These are phyloP conservation scores for Aureobasidium mangrovei DNA, from an alignment of 2,329 filamentous ascomycete genomes.

Conservation along the genomic window DNA sequence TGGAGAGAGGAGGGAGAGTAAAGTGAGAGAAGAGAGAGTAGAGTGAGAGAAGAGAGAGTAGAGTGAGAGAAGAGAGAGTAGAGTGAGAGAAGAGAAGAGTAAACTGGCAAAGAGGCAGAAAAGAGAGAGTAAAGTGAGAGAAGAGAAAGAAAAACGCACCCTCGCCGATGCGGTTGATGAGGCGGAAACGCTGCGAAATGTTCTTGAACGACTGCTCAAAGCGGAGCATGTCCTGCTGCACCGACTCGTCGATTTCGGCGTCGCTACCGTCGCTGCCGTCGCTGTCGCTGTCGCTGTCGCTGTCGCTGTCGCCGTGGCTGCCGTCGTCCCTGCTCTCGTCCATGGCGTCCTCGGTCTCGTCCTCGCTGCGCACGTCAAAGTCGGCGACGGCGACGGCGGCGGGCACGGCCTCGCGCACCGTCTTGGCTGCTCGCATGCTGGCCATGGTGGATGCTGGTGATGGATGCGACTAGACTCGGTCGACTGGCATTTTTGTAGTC, in stretches of 20 bases:
- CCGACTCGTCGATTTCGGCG: conserved; percentile 54
- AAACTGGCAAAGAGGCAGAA: not conserved
- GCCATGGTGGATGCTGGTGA: conserved; percentile 1
- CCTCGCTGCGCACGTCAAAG: conserved; percentile 15
- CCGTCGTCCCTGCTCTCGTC: conserved; percentile 44
- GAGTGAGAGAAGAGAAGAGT: conserved; percentile 14
- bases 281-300: conserved; percentile 37
- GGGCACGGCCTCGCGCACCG: conserved; percentile 6
- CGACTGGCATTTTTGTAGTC: conserved; percentile 1
- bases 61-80: not conserved
- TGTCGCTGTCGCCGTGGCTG: conserved; percentile 38
- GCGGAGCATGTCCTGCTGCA: conserved; percentile 78
- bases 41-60: not conserved
- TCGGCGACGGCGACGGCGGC: conserved; percentile 16
- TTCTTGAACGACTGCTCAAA: conserved; percentile 75
- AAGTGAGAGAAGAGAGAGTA: not conserved
- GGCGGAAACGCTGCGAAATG: conserved; percentile 72
- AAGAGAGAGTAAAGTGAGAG: not conserved
- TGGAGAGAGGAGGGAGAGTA: not conserved
- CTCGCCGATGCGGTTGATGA: conserved; percentile 96
- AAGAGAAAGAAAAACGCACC: conserved; percentile 43
- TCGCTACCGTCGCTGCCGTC: conserved; percentile 39
- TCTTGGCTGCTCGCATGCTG: conserved; percentile 10
- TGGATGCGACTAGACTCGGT: not conserved
- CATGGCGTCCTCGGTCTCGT: conserved; percentile 22